Conservation (phyloP, 768 basidiomycete genomes). For the Mycena olivaceomarginata region DNA sequence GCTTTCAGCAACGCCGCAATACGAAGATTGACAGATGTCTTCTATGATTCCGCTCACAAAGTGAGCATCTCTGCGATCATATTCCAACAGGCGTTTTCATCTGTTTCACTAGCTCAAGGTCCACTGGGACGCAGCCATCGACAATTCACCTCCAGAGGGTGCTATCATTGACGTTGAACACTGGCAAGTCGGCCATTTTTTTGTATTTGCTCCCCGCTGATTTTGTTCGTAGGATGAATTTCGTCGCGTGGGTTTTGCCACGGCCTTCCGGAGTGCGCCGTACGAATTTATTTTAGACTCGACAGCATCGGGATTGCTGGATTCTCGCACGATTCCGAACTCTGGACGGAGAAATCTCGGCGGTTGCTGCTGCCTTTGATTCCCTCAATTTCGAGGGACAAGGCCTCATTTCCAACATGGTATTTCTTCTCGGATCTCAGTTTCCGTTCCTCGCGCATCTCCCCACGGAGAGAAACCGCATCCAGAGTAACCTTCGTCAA, state of each 20-base stretch:
- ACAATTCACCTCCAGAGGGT: constrained; percentile 21
- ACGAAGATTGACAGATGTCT: constrained; percentile 58
- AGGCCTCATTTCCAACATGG: constrained; percentile 24
- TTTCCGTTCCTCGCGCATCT: constrained; percentile 40
- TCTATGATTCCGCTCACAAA: constrained; percentile 65
- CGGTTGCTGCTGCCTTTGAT: constrained; percentile 54
- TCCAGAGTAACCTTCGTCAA: constrained; percentile 21
- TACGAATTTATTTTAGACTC: constrained; percentile 50
- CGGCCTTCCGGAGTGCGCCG: not conserved
- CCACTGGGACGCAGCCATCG: constrained; percentile 41
- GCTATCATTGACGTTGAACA: constrained; percentile 60
- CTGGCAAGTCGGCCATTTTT: constrained; percentile 45
- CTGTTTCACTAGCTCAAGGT: constrained; percentile 27
- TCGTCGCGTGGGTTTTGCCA: constrained; percentile 55
- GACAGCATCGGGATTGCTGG: constrained; percentile 68
- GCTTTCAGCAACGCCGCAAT: constrained; percentile 65
- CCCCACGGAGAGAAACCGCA: constrained; percentile 35
- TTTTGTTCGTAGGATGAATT: constrained; percentile 59
- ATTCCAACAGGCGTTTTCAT: not conserved
- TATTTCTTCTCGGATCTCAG: constrained; percentile 40
- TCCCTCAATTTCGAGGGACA: constrained; percentile 41
- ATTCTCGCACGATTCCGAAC: constrained; percentile 66
- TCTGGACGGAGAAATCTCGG: constrained; percentile 57
- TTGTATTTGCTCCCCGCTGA: not conserved
- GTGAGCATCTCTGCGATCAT: constrained; percentile 42